phyloP scores from a whole-genome alignment of 352 stramenopile genomes.

The Phytophthora cryptogea region DNA sequence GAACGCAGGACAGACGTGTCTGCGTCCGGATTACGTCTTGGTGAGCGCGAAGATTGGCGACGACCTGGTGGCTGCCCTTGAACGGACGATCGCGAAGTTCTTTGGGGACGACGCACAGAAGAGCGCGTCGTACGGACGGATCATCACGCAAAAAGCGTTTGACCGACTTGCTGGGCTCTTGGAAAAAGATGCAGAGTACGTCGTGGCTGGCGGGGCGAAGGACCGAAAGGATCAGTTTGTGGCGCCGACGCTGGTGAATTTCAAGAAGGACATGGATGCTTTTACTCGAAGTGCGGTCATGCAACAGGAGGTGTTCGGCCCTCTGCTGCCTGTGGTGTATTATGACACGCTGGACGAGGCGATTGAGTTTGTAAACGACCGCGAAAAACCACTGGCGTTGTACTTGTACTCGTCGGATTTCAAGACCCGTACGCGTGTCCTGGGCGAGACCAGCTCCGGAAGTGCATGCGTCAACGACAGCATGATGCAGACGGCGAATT shows the following conservation, averaged over 20 bases:
- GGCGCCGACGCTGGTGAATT: constrained; percentile 89
- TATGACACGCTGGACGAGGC: constrained; percentile 50
- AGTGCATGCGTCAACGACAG: constrained; percentile 80
- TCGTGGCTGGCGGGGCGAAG: constrained; percentile 63
- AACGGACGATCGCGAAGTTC: constrained; percentile 47
- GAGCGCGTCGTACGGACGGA: constrained; percentile 48
- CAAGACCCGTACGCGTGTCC: constrained; percentile 36
- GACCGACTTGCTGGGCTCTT: constrained; percentile 60
- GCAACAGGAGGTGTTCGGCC: constrained; percentile 96
- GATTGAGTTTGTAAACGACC: constrained; percentile 49
- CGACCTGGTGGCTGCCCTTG: constrained; percentile 46
- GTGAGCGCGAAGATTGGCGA: constrained; percentile 77
- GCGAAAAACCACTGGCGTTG: constrained; percentile 80
- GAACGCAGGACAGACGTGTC: constrained; percentile 95
- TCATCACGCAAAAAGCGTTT: constrained; percentile 72
- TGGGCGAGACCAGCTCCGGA: constrained; percentile 55
- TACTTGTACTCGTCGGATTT: constrained; percentile 82
- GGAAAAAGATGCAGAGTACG: constrained; percentile 53
- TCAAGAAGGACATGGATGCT: constrained; percentile 62
- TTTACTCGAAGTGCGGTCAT: constrained; percentile 72
- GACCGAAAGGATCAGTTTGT: constrained; percentile 81
- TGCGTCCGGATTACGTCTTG: constrained; percentile 94
- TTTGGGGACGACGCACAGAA: constrained; percentile 62
- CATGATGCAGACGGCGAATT: constrained; percentile 71
- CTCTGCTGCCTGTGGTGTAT: constrained; percentile 92